A percentile compares a stretch with the other conserved stretches of the same genome.
phyloP scores from a whole-genome alignment of 345 rosid genomes.

The Hibiscus trionum region DNA sequence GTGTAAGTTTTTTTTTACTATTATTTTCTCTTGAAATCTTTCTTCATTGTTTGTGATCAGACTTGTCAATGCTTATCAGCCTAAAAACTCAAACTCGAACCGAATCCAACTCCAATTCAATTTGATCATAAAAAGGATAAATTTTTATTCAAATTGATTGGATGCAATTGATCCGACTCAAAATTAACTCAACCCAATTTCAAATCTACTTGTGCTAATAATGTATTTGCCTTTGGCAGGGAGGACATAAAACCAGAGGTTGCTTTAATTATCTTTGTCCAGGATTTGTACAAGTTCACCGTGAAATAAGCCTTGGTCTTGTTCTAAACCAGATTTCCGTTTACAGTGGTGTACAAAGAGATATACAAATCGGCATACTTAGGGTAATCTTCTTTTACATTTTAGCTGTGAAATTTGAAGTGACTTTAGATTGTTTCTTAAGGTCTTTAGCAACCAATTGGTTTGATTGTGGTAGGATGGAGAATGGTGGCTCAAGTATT shows the following conservation, averaged over 20 bases:
- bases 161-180: too few species aligned
- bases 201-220: too few species aligned
- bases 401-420: neutral
- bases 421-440: too few species aligned
- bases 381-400: neutral
- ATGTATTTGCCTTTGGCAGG: too few species aligned
- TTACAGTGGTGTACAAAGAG: neutral
- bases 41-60: too few species aligned
- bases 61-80: too few species aligned
- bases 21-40: neutral
- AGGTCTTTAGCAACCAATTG: neutral
- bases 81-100: too few species aligned
- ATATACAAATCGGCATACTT: neutral
- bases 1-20: neutral
- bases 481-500: slow-evolving; percentile 24
- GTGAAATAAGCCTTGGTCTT: neutral
- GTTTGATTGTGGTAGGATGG: slow-evolving; percentile 13
- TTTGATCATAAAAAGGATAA: too few species aligned
- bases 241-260: too few species aligned
- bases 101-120: too few species aligned
- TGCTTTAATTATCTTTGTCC: neutral
- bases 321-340: neutral
- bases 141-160: too few species aligned
- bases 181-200: too few species aligned
- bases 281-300: slow-evolving; percentile 7